phyloP scores from a whole-genome alignment of 176 grass and related monocot genomes.

The Urochloa ruziziensis region DNA sequence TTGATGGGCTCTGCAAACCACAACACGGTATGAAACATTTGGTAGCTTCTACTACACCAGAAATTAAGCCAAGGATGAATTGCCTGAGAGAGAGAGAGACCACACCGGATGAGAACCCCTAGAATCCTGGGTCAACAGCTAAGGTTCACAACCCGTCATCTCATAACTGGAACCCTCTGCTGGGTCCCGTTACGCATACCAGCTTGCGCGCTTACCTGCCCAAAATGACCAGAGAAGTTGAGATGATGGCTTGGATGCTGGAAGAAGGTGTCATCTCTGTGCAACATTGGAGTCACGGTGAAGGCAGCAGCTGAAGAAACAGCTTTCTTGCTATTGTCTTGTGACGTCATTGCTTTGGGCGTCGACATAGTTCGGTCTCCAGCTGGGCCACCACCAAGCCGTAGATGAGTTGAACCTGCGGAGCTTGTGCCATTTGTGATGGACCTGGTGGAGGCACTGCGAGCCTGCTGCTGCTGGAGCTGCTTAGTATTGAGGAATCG shows the following conservation, averaged over 20 bases:
- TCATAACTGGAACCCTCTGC: conserved; percentile 27
- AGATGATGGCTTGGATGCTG: conserved; percentile 37
- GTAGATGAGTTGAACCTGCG: conserved; percentile 26
- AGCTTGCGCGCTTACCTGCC: conserved; percentile 10
- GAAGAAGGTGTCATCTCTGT: conserved; percentile 25
- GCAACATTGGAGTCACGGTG: conserved; percentile 1
- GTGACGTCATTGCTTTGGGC: conserved; percentile 9
- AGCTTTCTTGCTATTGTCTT: background rate
- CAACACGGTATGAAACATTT: background rate
- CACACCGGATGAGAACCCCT: background rate
- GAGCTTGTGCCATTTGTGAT: background rate
- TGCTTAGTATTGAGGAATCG: conserved; percentile 74
- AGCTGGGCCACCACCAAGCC: conserved; percentile 6
- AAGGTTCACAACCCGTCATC: background rate
- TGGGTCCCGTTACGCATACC: conserved; percentile 6
- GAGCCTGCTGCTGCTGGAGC: conserved; percentile 44
- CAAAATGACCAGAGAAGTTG: conserved; percentile 39
- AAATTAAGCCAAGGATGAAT: conserved; percentile 79
- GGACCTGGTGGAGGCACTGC: background rate
- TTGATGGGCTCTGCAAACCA: conserved; percentile 18
- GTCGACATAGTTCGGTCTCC: background rate
- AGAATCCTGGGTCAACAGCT: background rate
- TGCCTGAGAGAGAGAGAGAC: conserved; percentile 42
- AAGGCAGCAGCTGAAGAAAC: conserved; percentile 22
- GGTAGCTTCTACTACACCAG: conserved; percentile 16